These are phyloP conservation scores for Alloteropsis angusta DNA, from an alignment of 202 grass and related monocot species.

Conservation along the genomic window DNA sequence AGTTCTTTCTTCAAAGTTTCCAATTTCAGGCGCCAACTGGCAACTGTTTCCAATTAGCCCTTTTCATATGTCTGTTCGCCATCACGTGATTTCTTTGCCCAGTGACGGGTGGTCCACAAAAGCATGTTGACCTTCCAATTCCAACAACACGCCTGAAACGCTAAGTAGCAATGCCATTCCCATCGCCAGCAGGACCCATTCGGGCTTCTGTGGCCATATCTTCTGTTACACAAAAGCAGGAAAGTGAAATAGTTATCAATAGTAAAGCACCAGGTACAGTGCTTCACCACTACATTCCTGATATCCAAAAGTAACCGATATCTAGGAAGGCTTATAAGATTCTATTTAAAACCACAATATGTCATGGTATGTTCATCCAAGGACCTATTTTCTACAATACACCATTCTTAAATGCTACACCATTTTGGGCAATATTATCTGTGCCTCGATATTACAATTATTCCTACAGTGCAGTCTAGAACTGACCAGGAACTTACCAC, in stretches of 20 bases:
- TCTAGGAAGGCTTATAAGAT: not conserved
- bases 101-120: constrained; percentile 15
- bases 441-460: not conserved
- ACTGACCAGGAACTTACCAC: constrained; percentile 43
- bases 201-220: constrained; percentile 24
- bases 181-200: constrained; percentile 30
- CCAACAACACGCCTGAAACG: constrained; percentile 2
- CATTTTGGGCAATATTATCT: not conserved
- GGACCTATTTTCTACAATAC: not conserved
- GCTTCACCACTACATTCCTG: not conserved
- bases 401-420: not conserved
- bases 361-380: not conserved
- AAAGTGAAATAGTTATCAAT: constrained; percentile 6
- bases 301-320: not conserved
- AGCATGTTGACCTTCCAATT: constrained; percentile 11
- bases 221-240: constrained; percentile 23
- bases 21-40: not conserved
- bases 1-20: not conserved
- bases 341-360: not conserved
- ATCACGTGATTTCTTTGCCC: constrained; percentile 10
- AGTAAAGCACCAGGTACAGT: not conserved
- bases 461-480: not conserved
- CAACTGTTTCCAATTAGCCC: not conserved
- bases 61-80: not conserved
- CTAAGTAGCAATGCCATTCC: constrained; percentile 37